Evolutionary conservation across 1,284 basidiomycete species (phyloP).

Genomic region (Apiotrichum porosum): DNA sequence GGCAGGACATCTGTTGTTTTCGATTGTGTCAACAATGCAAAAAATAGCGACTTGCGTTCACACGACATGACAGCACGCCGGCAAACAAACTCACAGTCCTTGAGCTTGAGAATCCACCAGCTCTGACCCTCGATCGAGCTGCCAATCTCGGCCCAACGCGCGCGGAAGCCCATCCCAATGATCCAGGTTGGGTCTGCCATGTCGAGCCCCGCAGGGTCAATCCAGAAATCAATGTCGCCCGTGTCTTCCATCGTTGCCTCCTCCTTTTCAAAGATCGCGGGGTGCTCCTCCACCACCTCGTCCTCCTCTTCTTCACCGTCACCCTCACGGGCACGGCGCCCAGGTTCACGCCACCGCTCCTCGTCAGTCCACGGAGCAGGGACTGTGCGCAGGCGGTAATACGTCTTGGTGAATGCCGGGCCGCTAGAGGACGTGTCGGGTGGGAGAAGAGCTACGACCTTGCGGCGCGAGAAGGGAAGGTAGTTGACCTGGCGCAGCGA

Average conservation of each 20-base stretch:
- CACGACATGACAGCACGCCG: too few relatives aligned
- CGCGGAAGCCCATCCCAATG: conserved; percentile 35
- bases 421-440: conserved; percentile 1
- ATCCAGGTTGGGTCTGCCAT: background rate
- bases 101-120: conserved; percentile 41
- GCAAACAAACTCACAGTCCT: conserved; percentile 42
- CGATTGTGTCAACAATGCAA: conserved; percentile 4
- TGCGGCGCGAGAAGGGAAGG: conserved; percentile 30
- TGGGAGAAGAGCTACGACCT: conserved; percentile 18
- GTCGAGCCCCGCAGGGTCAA: conserved; percentile 12
- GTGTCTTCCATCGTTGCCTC: conserved; percentile 21
- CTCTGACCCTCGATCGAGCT: conserved; percentile 1
- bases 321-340: background rate
- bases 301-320: conserved; percentile 3
- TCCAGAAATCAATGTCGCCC: conserved; percentile 25
- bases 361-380: conserved; percentile 31
- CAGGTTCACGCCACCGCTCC: conserved; percentile 25
- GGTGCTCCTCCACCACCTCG: background rate
- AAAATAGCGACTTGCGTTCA: background rate
- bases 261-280: conserved; percentile 22
- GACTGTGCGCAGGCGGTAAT: conserved; percentile 27
- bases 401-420: conserved; percentile 11
- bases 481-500: conserved; percentile 16
- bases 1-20: conserved; percentile 25
- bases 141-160: conserved; percentile 37